Evolutionary conservation across 352 stramenopile species (phyloP), one percentile per base, ranked within the genome.

Genomic region (Phytopythium litorale): DNA sequence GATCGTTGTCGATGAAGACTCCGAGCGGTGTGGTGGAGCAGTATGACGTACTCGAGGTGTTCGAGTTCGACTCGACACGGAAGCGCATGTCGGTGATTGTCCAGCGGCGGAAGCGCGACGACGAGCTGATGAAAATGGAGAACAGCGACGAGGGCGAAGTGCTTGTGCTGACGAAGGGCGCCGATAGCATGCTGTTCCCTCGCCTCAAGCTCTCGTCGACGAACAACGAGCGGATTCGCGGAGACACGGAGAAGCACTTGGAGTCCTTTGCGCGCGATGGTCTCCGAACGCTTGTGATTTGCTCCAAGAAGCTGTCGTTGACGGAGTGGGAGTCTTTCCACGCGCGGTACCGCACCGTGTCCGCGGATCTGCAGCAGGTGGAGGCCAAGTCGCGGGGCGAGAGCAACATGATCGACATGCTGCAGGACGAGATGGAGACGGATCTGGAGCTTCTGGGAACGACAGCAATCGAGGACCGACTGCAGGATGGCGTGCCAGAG

Each of bases 41-140:
- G 56, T 98, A 96, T 65, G 77, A 97, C 52, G 81, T 98, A 9
- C 68, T 98, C 7, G 90, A 96, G 63, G 91, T 97, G 15, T 97
- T 98, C 45, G 90, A 97, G 65, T 98, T 98, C 63, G 89, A 97
- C 65, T 97, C 82, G 16, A 88, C 77, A 18, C 75, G 88, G 37
- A 96, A 96, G 68, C 79, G 88, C 8, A 96, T 96, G 87, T 86
- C 84, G 0, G 85, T 95, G 8, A 73, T 95, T n/a, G 80, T 96
- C 1, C 77, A 91, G 58, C 76, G 80, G 37, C 78, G 72, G 1
- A 89, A 86, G 51, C 82, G 73, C 19, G 87, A 92, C 16, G 72
- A 86, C 33, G 81, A 94, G 51, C 68, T 94, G 13, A 77, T 88
- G 52, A 55, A 75, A 30, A 90, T 87, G 71, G 84, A 75, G 0